Percentiles rank a stretch among this genome's conserved stretches.
Evolutionary conservation across 805 yeast genomes (phyloP).

Genomic region (Cyberlindnera lachancei): DNA sequence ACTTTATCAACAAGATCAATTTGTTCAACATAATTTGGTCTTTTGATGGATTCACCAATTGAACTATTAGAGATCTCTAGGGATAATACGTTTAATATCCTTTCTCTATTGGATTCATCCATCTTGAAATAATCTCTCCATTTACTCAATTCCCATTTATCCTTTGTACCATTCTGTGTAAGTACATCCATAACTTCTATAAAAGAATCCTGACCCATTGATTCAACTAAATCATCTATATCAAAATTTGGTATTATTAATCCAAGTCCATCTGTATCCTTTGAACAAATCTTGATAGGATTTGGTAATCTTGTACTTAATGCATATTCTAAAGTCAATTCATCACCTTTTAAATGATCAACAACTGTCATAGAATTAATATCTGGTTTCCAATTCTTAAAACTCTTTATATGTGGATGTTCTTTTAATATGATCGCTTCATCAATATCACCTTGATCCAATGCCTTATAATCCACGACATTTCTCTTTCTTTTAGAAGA

Average conservation of each 20-base stretch:
- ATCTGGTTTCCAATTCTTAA: constrained; percentile 12
- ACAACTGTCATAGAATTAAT: too few relatives aligned
- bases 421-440: constrained; percentile 16
- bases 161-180: constrained; percentile 56
- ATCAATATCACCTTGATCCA: constrained; percentile 59
- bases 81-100: constrained; percentile 74
- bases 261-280: constrained; percentile 29
- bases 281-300: constrained; percentile 40
- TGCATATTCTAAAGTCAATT: constrained; percentile 30
- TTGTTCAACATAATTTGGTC: constrained; percentile 62
- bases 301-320: constrained; percentile 25
- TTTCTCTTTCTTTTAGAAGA: constrained; percentile 45
- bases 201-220: constrained; percentile 53
- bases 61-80: constrained; percentile 62
- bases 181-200: constrained; percentile 88
- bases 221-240: constrained; percentile 46
- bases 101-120: constrained; percentile 40
- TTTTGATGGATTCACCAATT: constrained; percentile 36
- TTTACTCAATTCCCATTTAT: constrained; percentile 53
- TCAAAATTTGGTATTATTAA: constrained; percentile 53
- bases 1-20: constrained; percentile 64
- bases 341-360: constrained; percentile 24
- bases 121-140: constrained; percentile 70
- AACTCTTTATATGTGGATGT: constrained; percentile 46
- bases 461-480: constrained; percentile 70